Percentiles rank a stretch among this genome's conserved stretches.
Evolutionary conservation across 495 filamentous ascomycete genomes (phyloP).

Genomic region (Neurospora tetrasperma): DNA sequence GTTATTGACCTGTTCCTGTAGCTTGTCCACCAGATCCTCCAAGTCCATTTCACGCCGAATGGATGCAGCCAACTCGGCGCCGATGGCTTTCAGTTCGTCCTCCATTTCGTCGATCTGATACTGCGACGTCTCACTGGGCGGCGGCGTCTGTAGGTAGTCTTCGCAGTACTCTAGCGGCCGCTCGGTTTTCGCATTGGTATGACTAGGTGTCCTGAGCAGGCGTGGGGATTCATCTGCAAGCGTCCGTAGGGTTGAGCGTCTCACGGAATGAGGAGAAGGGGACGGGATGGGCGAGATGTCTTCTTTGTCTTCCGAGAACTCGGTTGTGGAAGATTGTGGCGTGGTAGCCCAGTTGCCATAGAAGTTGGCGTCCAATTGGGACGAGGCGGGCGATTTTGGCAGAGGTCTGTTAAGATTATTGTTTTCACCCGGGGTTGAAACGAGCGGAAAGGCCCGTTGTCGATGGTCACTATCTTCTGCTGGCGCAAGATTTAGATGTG

Average conservation of each 20-base stretch:
- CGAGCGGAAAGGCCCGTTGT: background rate
- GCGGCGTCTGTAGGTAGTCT: conserved; percentile 36
- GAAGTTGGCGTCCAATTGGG: conserved; percentile 38
- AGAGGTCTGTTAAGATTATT: conserved; percentile 39
- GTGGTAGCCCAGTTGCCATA: conserved; percentile 40
- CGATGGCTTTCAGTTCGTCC: conserved; percentile 86
- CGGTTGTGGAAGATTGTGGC: conserved; percentile 31
- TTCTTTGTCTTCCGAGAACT: conserved; percentile 33
- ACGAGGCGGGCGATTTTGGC: conserved; percentile 42
- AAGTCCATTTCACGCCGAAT: conserved; percentile 94
- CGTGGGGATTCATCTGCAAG: conserved; percentile 29
- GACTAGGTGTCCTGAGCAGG: conserved; percentile 23
- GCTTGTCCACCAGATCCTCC: conserved; percentile 81
- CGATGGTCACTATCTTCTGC: conserved; percentile 21
- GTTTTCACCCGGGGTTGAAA: conserved; percentile 6
- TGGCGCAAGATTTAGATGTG: conserved; percentile 34
- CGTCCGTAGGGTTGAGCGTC: conserved; percentile 21
- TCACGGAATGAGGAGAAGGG: conserved; percentile 29
- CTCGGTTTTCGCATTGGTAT: conserved; percentile 22
- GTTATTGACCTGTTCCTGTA: conserved; percentile 63
- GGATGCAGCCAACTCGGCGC: conserved; percentile 80
- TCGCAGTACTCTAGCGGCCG: conserved; percentile 33
- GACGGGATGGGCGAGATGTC: conserved; percentile 40
- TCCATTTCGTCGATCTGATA: conserved; percentile 66
- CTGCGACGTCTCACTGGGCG: conserved; percentile 27